Base-by-base conservation (phyloP, 805 yeast species). In the Yarrowia sp. region DNA sequence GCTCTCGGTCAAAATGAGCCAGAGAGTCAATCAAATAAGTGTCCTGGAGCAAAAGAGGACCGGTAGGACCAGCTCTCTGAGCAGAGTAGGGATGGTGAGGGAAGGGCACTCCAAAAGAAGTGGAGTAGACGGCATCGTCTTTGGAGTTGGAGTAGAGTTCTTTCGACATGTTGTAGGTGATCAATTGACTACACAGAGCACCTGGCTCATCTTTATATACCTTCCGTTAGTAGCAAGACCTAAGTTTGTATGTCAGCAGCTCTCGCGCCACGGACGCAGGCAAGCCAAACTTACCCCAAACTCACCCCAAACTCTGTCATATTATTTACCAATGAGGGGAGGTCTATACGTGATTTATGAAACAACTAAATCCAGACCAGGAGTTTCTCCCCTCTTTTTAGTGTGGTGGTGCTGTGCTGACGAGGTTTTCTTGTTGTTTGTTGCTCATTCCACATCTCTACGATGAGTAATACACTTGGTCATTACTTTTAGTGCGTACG, bases 1-100 rank as follows among this genome's bases (percentile, higher is more conserved):
- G 81, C 77, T 90, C 97, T 70, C 96, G 82, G 78, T 89, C 96
- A 72, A 90, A 90, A 76, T 90, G 96, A 18, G 96, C 92, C 65
- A 90, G 77, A 1, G 90, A 82, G 72, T 90, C 96, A 71, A 90
- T 82, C 76, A 90, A 78, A 74, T 86, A 86, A 78, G 88, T 87
- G 75, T 90, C 96, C 75, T 90, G 96, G 71, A 90, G 78, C 67
- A 90, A 78, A 69, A 90, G 77, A 6, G 96, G 96, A 42, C 96
- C 96, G 69, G 86, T 84, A 67, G 85, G 75, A 18, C 93, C 88
- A 41, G 89, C 77, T 75, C 95, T 81, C 74, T 88, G 66, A 9
- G 66, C 33, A 18, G 66, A 57, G 38, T 60, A 65, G 39, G 58
- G 70, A 64, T 50, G 68, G 66, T 43, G 64, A 7, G 64, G 64